Evolutionary conservation across 2,329 filamentous ascomycete genomes (phyloP), one percentile per base, ranked within the genome.

Genomic region (Beauveria pseudobassiana): DNA sequence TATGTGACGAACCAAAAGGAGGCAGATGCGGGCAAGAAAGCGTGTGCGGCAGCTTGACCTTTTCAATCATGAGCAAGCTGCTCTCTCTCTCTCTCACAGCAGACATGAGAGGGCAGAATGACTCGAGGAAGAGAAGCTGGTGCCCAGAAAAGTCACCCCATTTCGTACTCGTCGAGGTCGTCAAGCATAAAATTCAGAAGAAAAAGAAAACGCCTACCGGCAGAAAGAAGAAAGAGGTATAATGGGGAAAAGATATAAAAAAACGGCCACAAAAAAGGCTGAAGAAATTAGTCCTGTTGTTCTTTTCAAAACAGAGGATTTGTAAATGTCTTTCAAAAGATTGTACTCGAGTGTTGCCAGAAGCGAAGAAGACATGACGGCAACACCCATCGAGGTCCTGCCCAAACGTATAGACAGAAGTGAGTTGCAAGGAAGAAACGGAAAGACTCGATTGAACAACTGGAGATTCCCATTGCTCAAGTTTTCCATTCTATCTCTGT

Each of bases 181-280:
- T 63, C 57, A 63, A 57, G 51, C 62, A 63, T 63, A 63, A 58
- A 57, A 59, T 55, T 45, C 56, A 62, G 52, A 62, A 28, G 40
- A n/a, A 43, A n/a, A 50, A 50, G 22, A 60, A 56, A 59, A 54
- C 50, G 61, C 61, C 61, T 48, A 10, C 20, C 40, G 53, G 54
- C 51, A 50, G 42, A 60, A 60, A 30, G 45, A 63, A 59, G 53
- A 54, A 50, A n/a, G n/a, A 22, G 10, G 55, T 45, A 43, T 54
- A 42, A 43, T 26, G 50, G 34, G 49, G 12, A 46, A 53, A 45
- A 38, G 10, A 28, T 14, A 53, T 20, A 20, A 61, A 54, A 61
- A 54, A 54, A 30, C n/a, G 18, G n/a, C 24, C 20, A 60, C 49
- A 53, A 42, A 49, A 38, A 48, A 38, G 30, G 34, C 12, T 14